A percentile compares a stretch with the other conserved stretches of the same genome.
Conservation (phyloP, 2,329 filamentous ascomycete species). For the Trematosphaeria pertusa region DNA sequence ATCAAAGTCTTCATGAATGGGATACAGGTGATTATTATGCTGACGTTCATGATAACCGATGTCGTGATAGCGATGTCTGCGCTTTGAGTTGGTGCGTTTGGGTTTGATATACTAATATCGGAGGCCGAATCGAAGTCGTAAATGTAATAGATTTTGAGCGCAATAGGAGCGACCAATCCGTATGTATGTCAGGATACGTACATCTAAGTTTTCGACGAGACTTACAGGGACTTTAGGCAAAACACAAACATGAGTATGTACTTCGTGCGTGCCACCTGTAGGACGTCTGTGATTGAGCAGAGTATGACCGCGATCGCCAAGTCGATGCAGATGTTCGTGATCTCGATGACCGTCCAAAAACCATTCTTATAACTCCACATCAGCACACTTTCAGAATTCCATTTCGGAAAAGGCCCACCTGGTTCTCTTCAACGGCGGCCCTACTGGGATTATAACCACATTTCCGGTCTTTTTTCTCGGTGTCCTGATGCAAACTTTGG, state of each 20-base stretch:
- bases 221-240: background rate
- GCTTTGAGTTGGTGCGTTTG: background rate
- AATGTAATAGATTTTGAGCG: background rate
- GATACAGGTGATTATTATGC: background rate
- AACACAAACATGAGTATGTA: constrained; percentile 1
- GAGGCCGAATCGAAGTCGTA: background rate
- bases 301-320: background rate
- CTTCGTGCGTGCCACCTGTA: constrained; percentile 2
- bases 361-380: no score
- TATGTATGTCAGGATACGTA: background rate
- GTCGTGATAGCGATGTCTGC: background rate
- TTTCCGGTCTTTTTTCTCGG: constrained; percentile 20
- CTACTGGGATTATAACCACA: constrained; percentile 17
- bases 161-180: background rate
- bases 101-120: background rate
- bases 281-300: background rate
- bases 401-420: no score
- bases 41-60: background rate
- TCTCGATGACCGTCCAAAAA: background rate
- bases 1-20: constrained; percentile 3
- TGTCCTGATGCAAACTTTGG: constrained; percentile 15
- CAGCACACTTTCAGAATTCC: no score
- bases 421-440: constrained; percentile 19
- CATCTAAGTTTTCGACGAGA: background rate
- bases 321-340: background rate